Base-by-base conservation (phyloP, 1,284 basidiomycete genomes). In the Rhodotorula mucilaginosa region DNA sequence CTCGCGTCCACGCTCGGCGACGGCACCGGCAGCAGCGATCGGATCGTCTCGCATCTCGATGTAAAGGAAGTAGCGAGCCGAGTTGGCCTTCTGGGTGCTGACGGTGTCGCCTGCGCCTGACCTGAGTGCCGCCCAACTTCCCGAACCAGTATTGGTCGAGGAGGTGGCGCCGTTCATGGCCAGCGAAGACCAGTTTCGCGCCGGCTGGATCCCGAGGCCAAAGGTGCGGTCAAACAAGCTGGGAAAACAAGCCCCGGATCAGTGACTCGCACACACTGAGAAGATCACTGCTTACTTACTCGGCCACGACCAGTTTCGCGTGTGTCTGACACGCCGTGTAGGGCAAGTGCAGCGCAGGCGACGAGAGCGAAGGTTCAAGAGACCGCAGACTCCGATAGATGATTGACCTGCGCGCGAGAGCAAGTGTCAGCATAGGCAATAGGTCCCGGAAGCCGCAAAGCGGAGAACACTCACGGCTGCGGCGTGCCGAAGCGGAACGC, bases 321-420 rank as follows among this genome's bases (percentile, higher is more conserved):
- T 88, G 89, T 23, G 86, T 88, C 79, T 95, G 92, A 81, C 93
- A 95, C n/a, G 86, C 85, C 44, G 92, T 88, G 78, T 93, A 91
- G 0, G 89, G 90, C 23, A 93, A 84, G 19, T 88, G 86, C 49
- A 93, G 83, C 3, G 91, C 90, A 8, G 90, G 91, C 12, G 72
- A 73, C n/a, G 65, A 58, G 19, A 75, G 62, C 75, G 88, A 91
- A 71, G 91, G 86, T 79, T 93, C 91, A 19, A 93, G 83, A 77
- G 88, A 88, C 58, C 91, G 87, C 52, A 93, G 85, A 81, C 91
- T 92, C 47, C 91, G 89, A 81, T 91, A 94, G 29, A 95, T 90
- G 87, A 94, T 91, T 26, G 89, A 91, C 0, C 69, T 70, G 58
- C n/a, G 58, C n/a, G 93, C 92, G 72, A 89, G 92, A 18, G 89